Conservation (phyloP, 225 moss, liverwort and hornwort species). For the Physcomitrium patens region DNA sequence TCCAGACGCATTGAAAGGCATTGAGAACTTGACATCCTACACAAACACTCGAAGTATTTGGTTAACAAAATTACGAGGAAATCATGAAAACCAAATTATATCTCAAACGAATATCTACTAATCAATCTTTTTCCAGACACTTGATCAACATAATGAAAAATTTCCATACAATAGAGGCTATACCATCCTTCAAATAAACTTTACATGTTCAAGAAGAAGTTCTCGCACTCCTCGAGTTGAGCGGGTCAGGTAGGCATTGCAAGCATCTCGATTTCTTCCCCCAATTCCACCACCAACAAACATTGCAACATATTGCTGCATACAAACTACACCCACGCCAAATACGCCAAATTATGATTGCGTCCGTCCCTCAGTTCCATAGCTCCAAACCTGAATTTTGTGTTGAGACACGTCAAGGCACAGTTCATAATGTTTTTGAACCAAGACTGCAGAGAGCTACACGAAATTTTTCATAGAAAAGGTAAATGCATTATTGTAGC, state of each 20-base stretch:
- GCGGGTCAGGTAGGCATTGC: slow-evolving; percentile 80
- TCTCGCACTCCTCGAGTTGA: slow-evolving; percentile 89
- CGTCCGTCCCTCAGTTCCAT: background rate
- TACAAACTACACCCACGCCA: slow-evolving; percentile 71
- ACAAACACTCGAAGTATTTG: slow-evolving; percentile 18
- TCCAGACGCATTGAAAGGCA: slow-evolving; percentile 73
- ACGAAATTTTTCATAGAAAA: slow-evolving; percentile 5
- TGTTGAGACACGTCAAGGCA: slow-evolving; percentile 4
- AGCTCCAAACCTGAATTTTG: slow-evolving; percentile 12
- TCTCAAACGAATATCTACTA: background rate
- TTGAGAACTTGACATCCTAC: slow-evolving; percentile 86
- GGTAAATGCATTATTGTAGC: background rate
- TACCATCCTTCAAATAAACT: slow-evolving; percentile 16
- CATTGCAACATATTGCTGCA: slow-evolving; percentile 91
- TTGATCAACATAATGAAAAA: background rate
- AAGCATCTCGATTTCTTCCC: slow-evolving; percentile 63
- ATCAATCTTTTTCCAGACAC: background rate
- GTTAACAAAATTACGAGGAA: background rate
- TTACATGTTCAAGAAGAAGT: slow-evolving; percentile 81
- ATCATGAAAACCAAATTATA: background rate
- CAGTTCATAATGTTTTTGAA: background rate
- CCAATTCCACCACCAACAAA: slow-evolving; percentile 79
- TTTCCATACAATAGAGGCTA: background rate
- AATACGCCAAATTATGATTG: slow-evolving; percentile 29
- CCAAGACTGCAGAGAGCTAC: slow-evolving; percentile 12